Evolutionary conservation across 345 rosid genomes (phyloP).

Genomic region (Citrus reticulata): DNA sequence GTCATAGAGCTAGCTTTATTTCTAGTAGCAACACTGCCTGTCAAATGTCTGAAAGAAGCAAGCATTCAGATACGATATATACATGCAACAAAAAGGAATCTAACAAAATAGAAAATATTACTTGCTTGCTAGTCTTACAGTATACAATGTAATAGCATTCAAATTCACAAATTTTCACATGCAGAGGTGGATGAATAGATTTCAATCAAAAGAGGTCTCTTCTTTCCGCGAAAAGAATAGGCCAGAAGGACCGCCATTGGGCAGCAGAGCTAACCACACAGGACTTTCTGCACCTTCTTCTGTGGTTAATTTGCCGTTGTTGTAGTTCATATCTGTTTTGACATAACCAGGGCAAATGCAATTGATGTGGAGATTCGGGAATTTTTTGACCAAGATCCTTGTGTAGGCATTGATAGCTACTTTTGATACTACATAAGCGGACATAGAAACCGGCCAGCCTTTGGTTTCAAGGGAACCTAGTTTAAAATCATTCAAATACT

Average conservation of each 20-base stretch:
- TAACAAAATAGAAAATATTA: background rate
- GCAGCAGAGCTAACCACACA: slow-evolving; percentile 37
- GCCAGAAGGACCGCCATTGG: slow-evolving; percentile 43
- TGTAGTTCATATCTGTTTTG: slow-evolving; percentile 36
- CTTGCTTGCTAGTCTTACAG: background rate
- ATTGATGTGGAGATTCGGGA: slow-evolving; percentile 30
- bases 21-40: too few species aligned
- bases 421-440: slow-evolving; percentile 42
- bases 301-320: slow-evolving; percentile 26
- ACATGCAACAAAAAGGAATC: background rate
- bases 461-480: slow-evolving; percentile 32
- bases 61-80: too few species aligned
- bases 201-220: slow-evolving; percentile 26
- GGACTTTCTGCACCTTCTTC: slow-evolving; percentile 47
- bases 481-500: slow-evolving; percentile 36
- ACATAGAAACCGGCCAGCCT: slow-evolving; percentile 28
- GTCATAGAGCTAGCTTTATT: too few species aligned
- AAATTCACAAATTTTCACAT: background rate
- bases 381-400: slow-evolving; percentile 39
- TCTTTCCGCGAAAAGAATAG: slow-evolving; percentile 31
- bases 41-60: background rate
- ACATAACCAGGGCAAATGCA: slow-evolving; percentile 54
- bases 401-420: slow-evolving; percentile 44
- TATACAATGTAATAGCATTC: background rate
- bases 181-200: background rate